Percentiles rank a stretch among this genome's conserved stretches.
Conservation (phyloP, 2,329 filamentous ascomycete species). For the Tolypocladium paradoxum region DNA sequence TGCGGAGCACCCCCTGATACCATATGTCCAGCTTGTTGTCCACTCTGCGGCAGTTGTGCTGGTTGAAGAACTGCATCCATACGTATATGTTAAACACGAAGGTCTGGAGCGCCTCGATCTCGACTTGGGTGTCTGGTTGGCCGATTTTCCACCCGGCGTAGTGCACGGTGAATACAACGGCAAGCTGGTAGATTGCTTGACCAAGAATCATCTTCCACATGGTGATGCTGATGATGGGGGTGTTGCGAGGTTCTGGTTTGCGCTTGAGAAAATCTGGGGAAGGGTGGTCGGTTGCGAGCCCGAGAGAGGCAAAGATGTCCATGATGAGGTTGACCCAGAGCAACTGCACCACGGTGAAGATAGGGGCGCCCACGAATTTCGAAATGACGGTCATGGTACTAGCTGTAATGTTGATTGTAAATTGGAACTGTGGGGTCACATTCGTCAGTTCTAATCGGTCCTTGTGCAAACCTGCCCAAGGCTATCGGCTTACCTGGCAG, state of each 20-base stretch:
- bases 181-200: slow-evolving; percentile 67
- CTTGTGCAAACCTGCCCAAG: not conserved
- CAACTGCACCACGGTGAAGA: slow-evolving; percentile 52
- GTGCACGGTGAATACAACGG: slow-evolving; percentile 45
- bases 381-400: slow-evolving; percentile 54
- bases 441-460: not conserved
- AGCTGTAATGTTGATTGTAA: slow-evolving; percentile 60
- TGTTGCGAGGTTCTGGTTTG: slow-evolving; percentile 64
- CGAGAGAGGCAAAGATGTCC: slow-evolving; percentile 58
- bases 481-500: slow-evolving; percentile 31
- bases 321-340: slow-evolving; percentile 62
- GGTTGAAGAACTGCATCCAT: slow-evolving; percentile 86
- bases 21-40: slow-evolving; percentile 73
- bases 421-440: slow-evolving; percentile 37
- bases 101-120: slow-evolving; percentile 37
- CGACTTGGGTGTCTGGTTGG: slow-evolving; percentile 31
- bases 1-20: slow-evolving; percentile 64
- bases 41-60: slow-evolving; percentile 67
- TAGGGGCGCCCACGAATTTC: slow-evolving; percentile 43
- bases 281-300: slow-evolving; percentile 50
- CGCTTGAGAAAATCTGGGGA: slow-evolving; percentile 45
- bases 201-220: slow-evolving; percentile 92
- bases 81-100: slow-evolving; percentile 80
- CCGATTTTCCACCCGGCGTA: slow-evolving; percentile 49
- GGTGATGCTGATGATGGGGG: slow-evolving; percentile 59